Evolutionary conservation across 371 early-diverging fungal genomes (phyloP), one percentile per base, ranked within the genome.

Genomic region (Phascolomyces articulosus): DNA sequence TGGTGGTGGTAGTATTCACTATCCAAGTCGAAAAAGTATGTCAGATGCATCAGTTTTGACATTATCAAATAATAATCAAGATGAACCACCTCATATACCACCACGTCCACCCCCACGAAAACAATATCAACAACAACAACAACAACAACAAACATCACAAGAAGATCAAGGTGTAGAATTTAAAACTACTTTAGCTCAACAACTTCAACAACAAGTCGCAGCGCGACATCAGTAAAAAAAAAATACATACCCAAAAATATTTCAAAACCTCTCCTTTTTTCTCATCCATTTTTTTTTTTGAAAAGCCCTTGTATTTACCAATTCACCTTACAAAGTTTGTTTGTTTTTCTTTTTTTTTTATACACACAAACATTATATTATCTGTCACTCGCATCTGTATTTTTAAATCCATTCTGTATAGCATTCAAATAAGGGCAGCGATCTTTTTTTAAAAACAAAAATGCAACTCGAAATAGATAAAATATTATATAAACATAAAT

Each of bases 41-140:
- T n/a, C n/a, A n/a, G n/a, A n/a, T 18, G 59, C 48, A 10, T 24
- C 40, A n/a, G 26, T 49, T 11, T 20, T 31, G 44, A 29, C 63
- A 20, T 11, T 21, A 9, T 11, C 34, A 34, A 9, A 2, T 34
- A 34, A 11, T 28, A 27, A 20, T 21, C 54, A 53, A 28, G 28
- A 53, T 38, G 34, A 55, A 20, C 20, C 60, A 16, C 65, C 65
- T 9, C 59, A 65, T 65, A 65, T 65, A 48, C 65, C 65, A 20
- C 65, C 65, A 29, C 59, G 65, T 9, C 63, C 63, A 53, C 64
- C 64, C 8, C 58, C 64, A 40, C 27, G 64, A 16, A 40, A 26
- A 48, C 65, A 54, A n/a, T 55, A 56, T 62, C 64, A 57, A 15
- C 58, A 58, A 40, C 44, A 57, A 13, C 15, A 26, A 18, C 11